phyloP scores from a whole-genome alignment of 768 basidiomycete genomes.

The Boletellus ananiceps region DNA sequence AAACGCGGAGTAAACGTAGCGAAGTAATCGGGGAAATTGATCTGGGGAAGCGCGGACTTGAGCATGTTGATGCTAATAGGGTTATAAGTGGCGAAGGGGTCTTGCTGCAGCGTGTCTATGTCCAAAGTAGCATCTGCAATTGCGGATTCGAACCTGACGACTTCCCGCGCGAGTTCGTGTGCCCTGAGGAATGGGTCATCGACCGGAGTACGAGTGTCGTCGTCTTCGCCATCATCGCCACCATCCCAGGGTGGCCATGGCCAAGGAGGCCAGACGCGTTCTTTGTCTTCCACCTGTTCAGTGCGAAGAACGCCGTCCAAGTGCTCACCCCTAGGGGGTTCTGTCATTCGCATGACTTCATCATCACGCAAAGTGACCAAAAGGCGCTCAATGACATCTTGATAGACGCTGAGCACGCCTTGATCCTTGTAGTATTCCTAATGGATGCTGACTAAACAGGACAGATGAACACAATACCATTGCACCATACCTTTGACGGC shows the following conservation, averaged over 20 bases:
- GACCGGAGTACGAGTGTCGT: conserved; percentile 34
- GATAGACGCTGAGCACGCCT: conserved; percentile 63
- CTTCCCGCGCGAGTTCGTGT: conserved; percentile 59
- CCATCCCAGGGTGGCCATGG: conserved; percentile 84
- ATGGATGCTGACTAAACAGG: background rate
- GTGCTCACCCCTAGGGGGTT: conserved; percentile 1
- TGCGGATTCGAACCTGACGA: conserved; percentile 73
- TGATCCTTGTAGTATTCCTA: conserved; percentile 90
- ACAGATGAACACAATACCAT: background rate
- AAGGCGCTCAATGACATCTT: conserved; percentile 60
- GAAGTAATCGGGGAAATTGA: conserved; percentile 84
- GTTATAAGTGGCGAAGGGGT: conserved; percentile 89
- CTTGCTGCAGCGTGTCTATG: conserved; percentile 67
- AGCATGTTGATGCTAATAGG: conserved; percentile 69
- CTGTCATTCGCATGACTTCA: conserved; percentile 20
- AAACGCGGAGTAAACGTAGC: conserved; percentile 75
- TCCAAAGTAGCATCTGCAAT: conserved; percentile 80
- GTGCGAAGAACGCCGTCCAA: conserved; percentile 32
- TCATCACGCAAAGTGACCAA: conserved; percentile 55
- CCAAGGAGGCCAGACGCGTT: conserved; percentile 68
- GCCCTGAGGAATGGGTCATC: conserved; percentile 42
- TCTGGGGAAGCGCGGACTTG: conserved; percentile 61
- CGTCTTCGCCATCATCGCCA: conserved; percentile 48
- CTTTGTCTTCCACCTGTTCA: conserved; percentile 33
- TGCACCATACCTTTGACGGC: conserved; percentile 66